Evolutionary conservation across 441 rosid species (phyloP).

Genomic region (Erodium texanum): DNA sequence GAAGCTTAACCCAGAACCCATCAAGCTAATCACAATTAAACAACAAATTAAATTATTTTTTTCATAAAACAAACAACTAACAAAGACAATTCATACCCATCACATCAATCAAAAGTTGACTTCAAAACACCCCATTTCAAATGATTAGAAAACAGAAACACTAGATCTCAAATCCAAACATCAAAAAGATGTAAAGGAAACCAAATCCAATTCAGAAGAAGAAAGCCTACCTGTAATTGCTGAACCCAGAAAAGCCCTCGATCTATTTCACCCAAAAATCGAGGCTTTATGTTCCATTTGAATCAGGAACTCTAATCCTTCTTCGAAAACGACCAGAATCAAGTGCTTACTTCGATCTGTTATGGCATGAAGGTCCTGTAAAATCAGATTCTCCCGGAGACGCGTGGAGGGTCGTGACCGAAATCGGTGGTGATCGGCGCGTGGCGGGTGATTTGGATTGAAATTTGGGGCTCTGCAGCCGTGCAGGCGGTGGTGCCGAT

Average conservation of each 20-base stretch:
- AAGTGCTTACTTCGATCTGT: neutral
- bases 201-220: neutral
- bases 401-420: neutral
- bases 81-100: neutral
- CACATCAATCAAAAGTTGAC: neutral
- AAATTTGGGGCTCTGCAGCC: neutral
- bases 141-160: neutral
- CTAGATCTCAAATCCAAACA: neutral
- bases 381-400: neutral
- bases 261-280: neutral
- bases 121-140: neutral
- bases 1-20: neutral
- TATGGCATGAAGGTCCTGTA: neutral
- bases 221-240: neutral
- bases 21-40: too few relatives aligned
- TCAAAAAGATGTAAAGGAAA: neutral
- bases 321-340: neutral
- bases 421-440: too few relatives aligned
- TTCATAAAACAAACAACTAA: neutral
- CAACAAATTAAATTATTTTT: too few relatives aligned
- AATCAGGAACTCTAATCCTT: neutral
- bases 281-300: neutral
- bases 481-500: neutral
- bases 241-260: neutral
- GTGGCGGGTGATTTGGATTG: neutral